Evolutionary conservation across 225 moss, liverwort and hornwort genomes (phyloP), one percentile per base, ranked within the genome.

Genomic region (Antitrichia curtipendula): DNA sequence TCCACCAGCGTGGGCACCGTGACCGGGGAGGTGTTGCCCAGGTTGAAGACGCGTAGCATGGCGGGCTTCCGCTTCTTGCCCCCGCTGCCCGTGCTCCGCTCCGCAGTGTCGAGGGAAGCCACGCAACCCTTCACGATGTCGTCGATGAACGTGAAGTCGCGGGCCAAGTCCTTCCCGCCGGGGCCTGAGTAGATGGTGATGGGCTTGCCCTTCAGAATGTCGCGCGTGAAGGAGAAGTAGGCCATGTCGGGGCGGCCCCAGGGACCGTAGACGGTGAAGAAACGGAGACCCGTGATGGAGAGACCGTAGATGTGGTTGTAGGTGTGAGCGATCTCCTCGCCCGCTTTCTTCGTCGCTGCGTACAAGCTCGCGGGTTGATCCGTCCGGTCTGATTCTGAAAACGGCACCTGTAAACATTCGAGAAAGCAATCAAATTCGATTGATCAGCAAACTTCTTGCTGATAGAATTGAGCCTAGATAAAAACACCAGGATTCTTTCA

Each of bases 191-290:
- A 92, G 54, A 92, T 84, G 87, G 63, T 89, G 75, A 92, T 92
- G 15, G 92, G 77, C 53, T 89, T 89, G 43, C 91, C 91, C 41
- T 66, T 56, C 1, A 92, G 89, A 7, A 92, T 92, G 85, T 92
- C 91, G 61, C 92, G 89, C 20, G 92, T 92, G 89, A 92, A 92
- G 36, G 92, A 92, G 81, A 92, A 92, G 82, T 92, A 92, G 9
- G 92, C 92, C 92, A 92, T 92, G 83, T 92, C 92, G 6, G 92
- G 92, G 57, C 92, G 85, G 2, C 92, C 92, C 92, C 92, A 92
- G 20, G 92, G 92, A 18, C 92, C 92, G 71, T 92, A 92, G 7
- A 92, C 92, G 1, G 92, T 92, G 89, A 92, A 92, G 89, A 92
- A 92, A 8, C 92, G 87, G 36, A 92, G 89, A 32, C 92, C 92